These are phyloP conservation scores for Epichloe scottii DNA, from an alignment of 2,329 filamentous ascomycete genomes.

Conservation along the genomic window DNA sequence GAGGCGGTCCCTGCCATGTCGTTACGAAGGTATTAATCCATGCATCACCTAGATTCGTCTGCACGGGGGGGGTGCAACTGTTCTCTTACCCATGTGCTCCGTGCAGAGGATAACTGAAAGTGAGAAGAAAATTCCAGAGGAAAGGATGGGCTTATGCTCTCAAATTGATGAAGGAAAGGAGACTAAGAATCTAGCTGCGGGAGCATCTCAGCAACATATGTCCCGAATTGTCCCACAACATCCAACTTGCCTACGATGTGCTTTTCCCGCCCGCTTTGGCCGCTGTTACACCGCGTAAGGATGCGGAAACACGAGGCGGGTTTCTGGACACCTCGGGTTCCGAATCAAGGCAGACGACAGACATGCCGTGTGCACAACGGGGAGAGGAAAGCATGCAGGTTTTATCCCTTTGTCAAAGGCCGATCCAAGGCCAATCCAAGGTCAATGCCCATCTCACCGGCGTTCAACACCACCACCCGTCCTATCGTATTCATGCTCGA, in stretches of 20 bases:
- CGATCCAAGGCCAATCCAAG: not conserved
- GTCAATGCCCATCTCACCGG: not conserved
- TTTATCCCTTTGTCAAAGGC: not conserved
- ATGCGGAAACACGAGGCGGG: not conserved
- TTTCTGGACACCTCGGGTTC: not conserved
- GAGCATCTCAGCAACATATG: not conserved
- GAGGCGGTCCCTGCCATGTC: no score
- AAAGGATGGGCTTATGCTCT: no score
- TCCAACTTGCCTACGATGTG: not conserved
- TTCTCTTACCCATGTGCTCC: no score
- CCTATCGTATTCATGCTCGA: no score
- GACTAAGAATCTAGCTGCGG: not conserved
- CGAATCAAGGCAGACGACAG: not conserved
- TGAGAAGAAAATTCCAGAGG: no score
- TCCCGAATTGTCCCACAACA: conserved; percentile 1
- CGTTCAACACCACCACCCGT: not conserved
- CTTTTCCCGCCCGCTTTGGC: conserved; percentile 1
- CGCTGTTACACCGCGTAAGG: conserved; percentile 3
- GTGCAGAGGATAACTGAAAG: no score
- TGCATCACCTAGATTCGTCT: no score
- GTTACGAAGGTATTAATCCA: no score
- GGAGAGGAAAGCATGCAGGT: not conserved
- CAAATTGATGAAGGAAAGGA: no score
- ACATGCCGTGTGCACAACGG: not conserved
- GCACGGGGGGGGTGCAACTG: no score